A percentile compares a stretch with the other conserved stretches of the same genome.
Conservation (phyloP, 225 moss, liverwort and hornwort genomes). For the Marchantia polymorpha region DNA sequence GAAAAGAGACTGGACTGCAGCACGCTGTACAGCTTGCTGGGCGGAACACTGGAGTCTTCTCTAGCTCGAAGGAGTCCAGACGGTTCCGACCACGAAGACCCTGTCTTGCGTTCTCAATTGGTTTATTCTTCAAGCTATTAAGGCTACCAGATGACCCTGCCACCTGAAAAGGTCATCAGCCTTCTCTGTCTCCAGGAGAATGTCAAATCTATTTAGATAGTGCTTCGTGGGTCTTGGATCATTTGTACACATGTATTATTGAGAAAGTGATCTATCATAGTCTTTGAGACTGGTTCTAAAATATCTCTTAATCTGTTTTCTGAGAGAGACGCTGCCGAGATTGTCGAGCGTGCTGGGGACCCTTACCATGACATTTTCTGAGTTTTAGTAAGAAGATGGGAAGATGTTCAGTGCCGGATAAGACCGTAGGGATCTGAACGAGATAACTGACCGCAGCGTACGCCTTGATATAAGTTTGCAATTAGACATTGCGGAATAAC, state of each 20-base stretch:
- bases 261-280: neutral
- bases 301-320: neutral
- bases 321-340: neutral
- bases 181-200: neutral
- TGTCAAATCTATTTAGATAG: neutral
- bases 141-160: neutral
- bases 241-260: neutral
- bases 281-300: neutral
- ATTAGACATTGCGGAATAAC: too few species aligned
- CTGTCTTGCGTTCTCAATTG: neutral
- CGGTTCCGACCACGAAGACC: neutral
- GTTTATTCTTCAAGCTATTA: neutral
- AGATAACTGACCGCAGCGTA: too few species aligned
- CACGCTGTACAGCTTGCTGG: neutral
- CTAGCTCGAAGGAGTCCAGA: neutral
- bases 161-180: neutral
- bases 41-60: neutral
- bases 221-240: neutral
- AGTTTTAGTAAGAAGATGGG: neutral
- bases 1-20: neutral
- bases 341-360: neutral
- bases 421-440: neutral
- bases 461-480: too few species aligned
- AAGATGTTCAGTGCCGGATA: neutral
- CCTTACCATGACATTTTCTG: neutral